Base-by-base conservation (phyloP, 2,329 filamentous ascomycete genomes). In the Fusarium siculi region DNA sequence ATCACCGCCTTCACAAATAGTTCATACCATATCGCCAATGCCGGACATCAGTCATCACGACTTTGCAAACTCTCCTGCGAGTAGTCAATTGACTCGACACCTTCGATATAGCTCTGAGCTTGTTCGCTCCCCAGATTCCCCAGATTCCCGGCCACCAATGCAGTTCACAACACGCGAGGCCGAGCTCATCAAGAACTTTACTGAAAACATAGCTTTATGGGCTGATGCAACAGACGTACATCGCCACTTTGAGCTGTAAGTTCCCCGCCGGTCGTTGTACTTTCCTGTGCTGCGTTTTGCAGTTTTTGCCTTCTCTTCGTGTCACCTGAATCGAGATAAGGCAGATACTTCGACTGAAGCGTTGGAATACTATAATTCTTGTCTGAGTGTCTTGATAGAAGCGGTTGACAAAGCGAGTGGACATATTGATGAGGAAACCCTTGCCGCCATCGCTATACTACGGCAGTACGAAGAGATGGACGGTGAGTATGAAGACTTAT, bases 401-500 rank as follows among this genome's bases (percentile, higher is more conserved):
- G 39, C 58, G 18, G 58, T 61, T 16, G 58, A 30, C 15, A 39
- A 56, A 16, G 43, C 39, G 1, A 56, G 54, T n/a, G 58, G 58
- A 16, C 28, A 21, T 30, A 61, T 61, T 2, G 58, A 61, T 9
- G 58, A 61, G 36, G 58, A 61, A 12, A 56, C 58, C 0, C 49
- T 61, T 9, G 58, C 58, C 0, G 58, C 58, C 0, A 61, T 61
- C 23, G 58, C 58, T 3, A 61, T 61, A 55, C 16, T 56, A 16
- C 58, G 58, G 14, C 58, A 61, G 5, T 61, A 61, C 12, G 58
- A 61, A 30, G 58, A 61, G 9, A 61, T 61, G 58, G 58, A 61
- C 9, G 23, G 58, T 61, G 8, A 12, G 43, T 44, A 0, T 7
- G 4, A 18, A 6, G 2, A 2, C 7, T 44, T 44, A 30, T 30